Evolutionary conservation across 768 basidiomycete genomes (phyloP), one percentile per base, ranked within the genome.

Genomic region (Sarcomyxa edulis): DNA sequence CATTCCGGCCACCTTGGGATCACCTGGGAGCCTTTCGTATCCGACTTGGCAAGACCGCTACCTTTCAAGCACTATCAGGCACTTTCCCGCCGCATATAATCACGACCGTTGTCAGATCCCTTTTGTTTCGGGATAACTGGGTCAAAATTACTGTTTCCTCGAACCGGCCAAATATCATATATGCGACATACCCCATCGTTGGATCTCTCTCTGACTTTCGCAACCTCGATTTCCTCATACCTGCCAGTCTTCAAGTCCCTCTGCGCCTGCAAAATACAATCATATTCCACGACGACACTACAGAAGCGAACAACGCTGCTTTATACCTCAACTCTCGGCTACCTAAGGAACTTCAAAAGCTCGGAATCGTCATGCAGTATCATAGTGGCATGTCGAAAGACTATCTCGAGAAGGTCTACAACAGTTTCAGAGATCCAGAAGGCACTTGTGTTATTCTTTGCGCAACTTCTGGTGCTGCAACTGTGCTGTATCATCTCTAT

Each of bases 131-230:
- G 1, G 6, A 29, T 0, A 27, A 37, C 5, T 50, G 50, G 20
- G 9, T 39, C 2, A 39, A 26, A 7, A 47, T 57, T 2, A 35
- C 38, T 5, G 21, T 48, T 5, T 51, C 54, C 0, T 47, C 47
- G 0, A 63, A 61, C 26, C 40, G 55, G 0, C 52, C 52, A 2
- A 61, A 63, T 33, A 59, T 43, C 0, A 54, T 54, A 0, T 61
- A 60, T 36, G 52, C 53, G 5, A 56, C 51, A 0, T 60, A 61
- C 39, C 32, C 34, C n/a, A 48, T 61, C 10, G 32, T 47, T 8
- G 40, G 37, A 0, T 43, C 14, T 10, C 31, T 58, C 7, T 39
- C 51, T 1, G 47, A 54, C 6, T 29, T 48, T 2, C 40, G 27
- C 4, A 63, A 61, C 38, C 54, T 58, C 4, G 36, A 50, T 3